Percentiles rank a stretch among this genome's conserved stretches.
phyloP scores from a whole-genome alignment of 2,329 filamentous ascomycete genomes.

The Exophiala sp. region DNA sequence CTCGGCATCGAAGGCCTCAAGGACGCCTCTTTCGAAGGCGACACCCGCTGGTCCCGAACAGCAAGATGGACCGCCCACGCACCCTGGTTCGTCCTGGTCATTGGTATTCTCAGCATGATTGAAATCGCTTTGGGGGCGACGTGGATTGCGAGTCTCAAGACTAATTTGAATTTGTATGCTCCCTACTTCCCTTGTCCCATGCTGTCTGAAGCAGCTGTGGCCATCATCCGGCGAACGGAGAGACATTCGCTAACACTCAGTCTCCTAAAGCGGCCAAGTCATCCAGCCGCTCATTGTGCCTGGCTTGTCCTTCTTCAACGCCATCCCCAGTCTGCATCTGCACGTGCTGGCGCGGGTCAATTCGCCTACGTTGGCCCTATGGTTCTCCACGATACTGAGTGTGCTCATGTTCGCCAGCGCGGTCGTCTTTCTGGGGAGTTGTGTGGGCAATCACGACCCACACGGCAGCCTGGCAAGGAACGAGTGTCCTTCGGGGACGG shows the following conservation, averaged over 20 bases:
- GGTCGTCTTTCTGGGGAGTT: constrained; percentile 22
- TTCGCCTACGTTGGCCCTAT: constrained; percentile 23
- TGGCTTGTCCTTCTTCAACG: constrained; percentile 27
- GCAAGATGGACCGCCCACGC: constrained; percentile 22
- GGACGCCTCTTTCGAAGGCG: constrained; percentile 26
- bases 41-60: constrained; percentile 21
- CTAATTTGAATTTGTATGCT: constrained; percentile 23
- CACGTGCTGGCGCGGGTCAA: constrained; percentile 26
- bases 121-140: constrained; percentile 26
- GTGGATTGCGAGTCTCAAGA: constrained; percentile 23
- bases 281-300: constrained; percentile 28
- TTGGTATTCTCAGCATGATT: constrained; percentile 23
- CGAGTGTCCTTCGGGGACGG: constrained; percentile 22
- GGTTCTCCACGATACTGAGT: constrained; percentile 19
- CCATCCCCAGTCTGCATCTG: constrained; percentile 25
- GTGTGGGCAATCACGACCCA: constrained; percentile 8
- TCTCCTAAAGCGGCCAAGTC: constrained; percentile 15
- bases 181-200: not conserved
- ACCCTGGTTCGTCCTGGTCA: constrained; percentile 20
- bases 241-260: not conserved
- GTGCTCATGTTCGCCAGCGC: constrained; percentile 20
- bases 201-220: not conserved
- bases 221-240: too few relatives aligned
- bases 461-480: constrained; percentile 15
- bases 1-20: constrained; percentile 22